Conservation (phyloP, 2,329 filamentous ascomycete genomes). For the Colletotrichum tamarilloi region DNA sequence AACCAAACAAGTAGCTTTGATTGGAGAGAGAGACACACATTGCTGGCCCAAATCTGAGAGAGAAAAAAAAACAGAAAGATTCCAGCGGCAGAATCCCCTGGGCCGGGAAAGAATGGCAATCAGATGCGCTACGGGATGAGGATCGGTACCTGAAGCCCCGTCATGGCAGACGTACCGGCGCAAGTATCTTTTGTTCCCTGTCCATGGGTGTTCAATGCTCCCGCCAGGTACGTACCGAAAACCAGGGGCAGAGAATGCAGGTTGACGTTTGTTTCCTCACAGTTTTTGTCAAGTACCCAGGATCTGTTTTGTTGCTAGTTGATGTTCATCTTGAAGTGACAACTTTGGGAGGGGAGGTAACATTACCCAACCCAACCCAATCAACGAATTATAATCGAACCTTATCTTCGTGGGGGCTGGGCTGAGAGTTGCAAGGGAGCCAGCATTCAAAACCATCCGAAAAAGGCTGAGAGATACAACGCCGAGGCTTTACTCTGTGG, state of each 20-base stretch:
- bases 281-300: background rate
- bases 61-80: background rate
- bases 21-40: background rate
- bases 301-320: background rate
- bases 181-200: background rate
- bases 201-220: background rate
- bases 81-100: slow-evolving; percentile 21
- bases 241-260: background rate
- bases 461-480: background rate
- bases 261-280: slow-evolving; percentile 23
- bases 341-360: background rate
- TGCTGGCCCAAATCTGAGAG: slow-evolving; percentile 11
- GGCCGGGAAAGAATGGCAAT: background rate
- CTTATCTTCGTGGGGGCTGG: background rate
- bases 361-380: slow-evolving; percentile 1
- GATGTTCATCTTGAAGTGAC: background rate
- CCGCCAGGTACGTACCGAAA: background rate
- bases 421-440: background rate
- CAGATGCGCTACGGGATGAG: background rate
- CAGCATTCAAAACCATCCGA: background rate
- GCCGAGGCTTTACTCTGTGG: background rate
- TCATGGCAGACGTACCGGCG: background rate
- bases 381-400: background rate
- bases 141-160: slow-evolving; percentile 13
- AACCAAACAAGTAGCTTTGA: slow-evolving; percentile 6